Base-by-base conservation (phyloP, 208 protist genomes). In the Trypanosoma boissoni region DNA sequence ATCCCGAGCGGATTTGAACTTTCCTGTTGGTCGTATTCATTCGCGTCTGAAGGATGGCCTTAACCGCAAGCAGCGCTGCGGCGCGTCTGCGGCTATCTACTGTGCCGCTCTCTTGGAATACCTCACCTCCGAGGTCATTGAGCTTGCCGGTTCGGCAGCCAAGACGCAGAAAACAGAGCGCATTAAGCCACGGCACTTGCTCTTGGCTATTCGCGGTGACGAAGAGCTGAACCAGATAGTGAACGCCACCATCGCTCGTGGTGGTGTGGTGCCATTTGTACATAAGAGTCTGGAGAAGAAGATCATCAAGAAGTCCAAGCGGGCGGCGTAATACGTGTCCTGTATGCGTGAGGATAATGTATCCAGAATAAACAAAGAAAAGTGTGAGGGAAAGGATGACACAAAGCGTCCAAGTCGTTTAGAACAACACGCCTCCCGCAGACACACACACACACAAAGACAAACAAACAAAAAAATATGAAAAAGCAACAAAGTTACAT, bases 151-250 rank as follows among this genome's bases (percentile, higher is more conserved):
- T 23, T 98, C 98, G 70, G 97, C 97, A 0, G 97, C 97, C 14
- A 98, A 98, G 82, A 94, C 98, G 57, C 94, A 98, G 56, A 99
- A 99, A 78, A 92, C 88, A n/a, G 83, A 91, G 68, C 91, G 98
- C 58, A 99, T 99, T 74, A 99, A 98, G 43, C 98, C 98, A 16
- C 96, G 98, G 44, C 97, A 99, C 78, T 61, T 99, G 28, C 85
- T 99, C 62, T 83, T 99, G 34, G 98, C 97, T 56, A 99, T 99
- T 62, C 94, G 98, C 45, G 96, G 96, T 37, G 98, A 99, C 68
- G 98, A 99, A 81, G 98, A 99, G 83, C 92, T 99, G 31, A 98
- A 99, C 74, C 92, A 91, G 64, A 86, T 99, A 68, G 98, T 99
- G 76, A 97, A 95, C 68, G 92, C 90, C 24, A 91, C 83, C 58